Percentiles rank a stretch among this genome's conserved stretches.
Evolutionary conservation across 2,329 filamentous ascomycete genomes (phyloP).

Genomic region (Emericellopsis cladophorae): DNA sequence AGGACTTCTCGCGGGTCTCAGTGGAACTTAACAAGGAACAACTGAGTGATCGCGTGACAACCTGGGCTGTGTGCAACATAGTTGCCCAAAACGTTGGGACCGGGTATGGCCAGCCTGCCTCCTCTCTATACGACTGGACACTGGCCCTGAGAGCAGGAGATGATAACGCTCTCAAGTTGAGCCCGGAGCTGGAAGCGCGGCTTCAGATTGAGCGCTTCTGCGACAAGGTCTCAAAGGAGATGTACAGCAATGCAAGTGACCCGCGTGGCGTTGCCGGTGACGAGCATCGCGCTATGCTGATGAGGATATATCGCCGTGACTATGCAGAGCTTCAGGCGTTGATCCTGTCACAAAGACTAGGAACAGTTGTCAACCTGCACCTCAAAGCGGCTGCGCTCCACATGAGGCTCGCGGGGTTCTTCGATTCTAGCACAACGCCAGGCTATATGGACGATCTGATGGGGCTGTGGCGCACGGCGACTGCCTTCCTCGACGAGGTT

Average conservation of each 20-base stretch:
- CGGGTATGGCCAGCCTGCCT: conserved; percentile 70
- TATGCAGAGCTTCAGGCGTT: conserved; percentile 49
- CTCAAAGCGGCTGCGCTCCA: conserved; percentile 63
- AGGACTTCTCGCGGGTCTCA: conserved; percentile 68
- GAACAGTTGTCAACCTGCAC: conserved; percentile 50
- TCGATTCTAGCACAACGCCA: conserved; percentile 60
- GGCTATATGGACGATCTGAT: conserved; percentile 65
- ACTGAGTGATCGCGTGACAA: conserved; percentile 64
- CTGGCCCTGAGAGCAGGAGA: conserved; percentile 48
- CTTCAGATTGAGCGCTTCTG: conserved; percentile 63
- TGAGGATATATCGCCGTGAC: conserved; percentile 53
- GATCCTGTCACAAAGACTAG: conserved; percentile 45
- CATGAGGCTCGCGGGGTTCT: conserved; percentile 67
- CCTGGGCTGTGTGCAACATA: conserved; percentile 78
- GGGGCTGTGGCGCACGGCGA: conserved; percentile 61
- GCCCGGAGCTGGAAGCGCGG: conserved; percentile 51
- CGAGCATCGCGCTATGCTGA: conserved; percentile 53
- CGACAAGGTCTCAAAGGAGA: conserved; percentile 66
- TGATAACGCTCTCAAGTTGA: conserved; percentile 44
- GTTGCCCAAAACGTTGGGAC: conserved; percentile 74
- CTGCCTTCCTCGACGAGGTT: conserved; percentile 55
- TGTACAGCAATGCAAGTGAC: conserved; percentile 68
- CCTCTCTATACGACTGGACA: conserved; percentile 66
- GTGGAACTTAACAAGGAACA: conserved; percentile 69
- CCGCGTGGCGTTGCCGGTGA: conserved; percentile 56